phyloP scores from a whole-genome alignment of 768 basidiomycete species.

The Gymnopilus dilepis region DNA sequence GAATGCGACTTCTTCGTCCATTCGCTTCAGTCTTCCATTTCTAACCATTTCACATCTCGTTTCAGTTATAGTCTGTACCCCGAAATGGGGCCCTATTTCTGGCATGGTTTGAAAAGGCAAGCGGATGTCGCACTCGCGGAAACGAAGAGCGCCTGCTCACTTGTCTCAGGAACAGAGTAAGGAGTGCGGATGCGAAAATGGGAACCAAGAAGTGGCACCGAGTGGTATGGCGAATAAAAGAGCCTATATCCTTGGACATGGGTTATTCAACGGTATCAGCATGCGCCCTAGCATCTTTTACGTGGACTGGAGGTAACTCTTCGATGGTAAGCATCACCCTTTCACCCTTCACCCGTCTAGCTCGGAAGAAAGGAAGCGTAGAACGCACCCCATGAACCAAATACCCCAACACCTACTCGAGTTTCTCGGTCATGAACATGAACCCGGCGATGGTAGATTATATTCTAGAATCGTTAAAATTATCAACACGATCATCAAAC shows the following conservation, averaged over 20 bases:
- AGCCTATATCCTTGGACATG: background rate
- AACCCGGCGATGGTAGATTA: background rate
- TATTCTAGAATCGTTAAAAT: background rate
- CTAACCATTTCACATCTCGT: background rate
- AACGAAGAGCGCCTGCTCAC: background rate
- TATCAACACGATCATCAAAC: no score
- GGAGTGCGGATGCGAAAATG: background rate
- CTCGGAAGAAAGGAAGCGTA: background rate
- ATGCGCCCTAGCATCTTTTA: background rate
- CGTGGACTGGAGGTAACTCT: background rate
- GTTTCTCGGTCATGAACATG: background rate
- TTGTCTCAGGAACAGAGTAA: background rate
- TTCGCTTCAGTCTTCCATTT: no score
- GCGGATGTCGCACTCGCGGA: background rate
- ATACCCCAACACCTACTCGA: background rate
- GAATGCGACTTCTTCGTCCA: no score
- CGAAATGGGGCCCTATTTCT: background rate
- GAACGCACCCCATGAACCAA: background rate
- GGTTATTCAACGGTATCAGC: no score
- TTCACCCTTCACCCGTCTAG: background rate
- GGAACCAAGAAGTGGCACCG: background rate
- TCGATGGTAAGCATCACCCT: background rate
- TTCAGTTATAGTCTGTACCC: background rate
- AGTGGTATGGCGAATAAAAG: background rate
- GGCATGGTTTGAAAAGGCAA: background rate